Evolutionary conservation across 306 rosid genomes (phyloP).

Genomic region (Cicer pinnatifidum): DNA sequence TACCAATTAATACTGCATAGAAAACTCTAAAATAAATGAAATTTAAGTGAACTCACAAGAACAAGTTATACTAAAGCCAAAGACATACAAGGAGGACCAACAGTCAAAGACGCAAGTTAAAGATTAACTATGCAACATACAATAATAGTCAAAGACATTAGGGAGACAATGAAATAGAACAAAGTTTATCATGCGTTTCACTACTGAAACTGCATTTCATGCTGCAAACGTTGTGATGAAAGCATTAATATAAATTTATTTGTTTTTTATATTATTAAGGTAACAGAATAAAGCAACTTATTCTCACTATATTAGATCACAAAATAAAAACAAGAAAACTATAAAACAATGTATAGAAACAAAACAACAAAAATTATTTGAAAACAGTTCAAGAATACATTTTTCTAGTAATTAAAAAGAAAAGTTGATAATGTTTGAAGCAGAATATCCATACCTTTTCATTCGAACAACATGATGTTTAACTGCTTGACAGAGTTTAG

Average conservation of each 20-base stretch:
- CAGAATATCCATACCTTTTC: slow-evolving; percentile 58
- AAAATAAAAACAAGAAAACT: background rate
- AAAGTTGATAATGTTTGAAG: background rate
- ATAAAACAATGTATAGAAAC: background rate
- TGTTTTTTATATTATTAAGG: background rate
- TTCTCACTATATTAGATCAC: background rate
- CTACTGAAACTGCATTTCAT: background rate
- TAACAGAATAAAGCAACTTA: background rate
- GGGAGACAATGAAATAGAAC: too few relatives aligned
- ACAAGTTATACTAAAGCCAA: background rate
- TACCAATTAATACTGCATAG: background rate
- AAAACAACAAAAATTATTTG: background rate
- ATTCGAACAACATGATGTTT: slow-evolving; percentile 67
- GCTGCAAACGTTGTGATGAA: background rate
- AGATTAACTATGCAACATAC: too few relatives aligned
- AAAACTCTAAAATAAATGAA: background rate
- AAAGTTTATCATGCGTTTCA: background rate
- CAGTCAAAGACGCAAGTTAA: too few relatives aligned
- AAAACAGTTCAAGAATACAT: background rate
- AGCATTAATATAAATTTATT: background rate
- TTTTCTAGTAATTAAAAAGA: background rate
- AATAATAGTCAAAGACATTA: too few relatives aligned
- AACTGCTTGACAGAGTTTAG: slow-evolving; percentile 72
- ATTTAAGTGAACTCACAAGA: background rate
- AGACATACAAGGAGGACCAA: too few relatives aligned